A percentile compares a stretch with the other conserved stretches of the same genome.
Evolutionary conservation across 345 rosid species (phyloP).

Genomic region (Euphorbia pulcherrima): DNA sequence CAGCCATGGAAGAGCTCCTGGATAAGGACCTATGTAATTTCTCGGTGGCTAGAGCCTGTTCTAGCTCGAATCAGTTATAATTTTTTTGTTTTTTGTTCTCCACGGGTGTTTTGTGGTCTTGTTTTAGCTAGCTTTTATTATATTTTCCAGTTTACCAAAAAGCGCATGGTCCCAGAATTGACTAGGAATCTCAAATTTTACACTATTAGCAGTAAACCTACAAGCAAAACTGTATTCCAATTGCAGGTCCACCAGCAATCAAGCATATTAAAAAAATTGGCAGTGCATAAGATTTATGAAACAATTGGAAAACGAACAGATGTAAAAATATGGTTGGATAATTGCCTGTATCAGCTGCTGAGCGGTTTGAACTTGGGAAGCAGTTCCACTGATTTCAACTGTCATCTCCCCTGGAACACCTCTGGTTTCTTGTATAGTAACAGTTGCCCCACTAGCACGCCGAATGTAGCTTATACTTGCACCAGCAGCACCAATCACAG

Average conservation of each 20-base stretch:
- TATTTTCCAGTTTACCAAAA: no score
- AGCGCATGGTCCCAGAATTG: neutral
- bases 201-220: neutral
- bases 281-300: neutral
- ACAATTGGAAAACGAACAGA: neutral
- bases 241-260: constrained; percentile 1
- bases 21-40: no score
- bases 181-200: neutral
- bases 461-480: constrained; percentile 93
- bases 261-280: neutral
- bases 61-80: no score
- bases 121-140: no score
- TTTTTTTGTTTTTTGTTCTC: no score
- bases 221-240: neutral
- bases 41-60: no score
- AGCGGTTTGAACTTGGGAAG: constrained; percentile 94
- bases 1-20: no score
- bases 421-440: constrained; percentile 91
- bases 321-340: neutral
- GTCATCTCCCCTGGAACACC: constrained; percentile 99
- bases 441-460: constrained; percentile 95
- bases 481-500: constrained; percentile 96
- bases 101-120: no score
- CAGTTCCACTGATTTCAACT: constrained; percentile 95
- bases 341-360: constrained; percentile 90